phyloP scores from a whole-genome alignment of 441 rosid species.

The Bocquillonia castaneifolia region DNA sequence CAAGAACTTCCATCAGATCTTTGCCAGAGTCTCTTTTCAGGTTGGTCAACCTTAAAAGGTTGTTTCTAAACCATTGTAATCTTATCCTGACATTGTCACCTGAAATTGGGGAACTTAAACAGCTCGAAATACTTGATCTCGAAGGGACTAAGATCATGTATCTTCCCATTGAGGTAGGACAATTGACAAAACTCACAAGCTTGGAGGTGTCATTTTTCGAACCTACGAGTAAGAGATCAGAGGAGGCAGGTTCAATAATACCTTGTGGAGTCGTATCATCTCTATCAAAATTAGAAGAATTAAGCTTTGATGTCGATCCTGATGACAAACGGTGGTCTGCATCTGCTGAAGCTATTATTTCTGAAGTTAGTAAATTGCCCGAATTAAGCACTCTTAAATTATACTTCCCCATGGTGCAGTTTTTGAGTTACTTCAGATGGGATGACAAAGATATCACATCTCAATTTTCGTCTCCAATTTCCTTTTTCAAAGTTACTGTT shows the following conservation, averaged over 20 bases:
- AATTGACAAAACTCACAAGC: slow-evolving; percentile 5
- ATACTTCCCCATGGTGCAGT: background rate
- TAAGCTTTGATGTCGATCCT: slow-evolving; percentile 15
- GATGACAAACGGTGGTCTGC: slow-evolving; percentile 16
- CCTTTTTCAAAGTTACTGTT: slow-evolving; percentile 23
- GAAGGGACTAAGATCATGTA: slow-evolving; percentile 18
- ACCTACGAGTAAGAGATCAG: background rate
- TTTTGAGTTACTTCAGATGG: background rate
- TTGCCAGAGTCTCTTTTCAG: slow-evolving; percentile 21
- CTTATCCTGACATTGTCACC: slow-evolving; percentile 19
- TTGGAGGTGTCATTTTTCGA: slow-evolving; percentile 22
- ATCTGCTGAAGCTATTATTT: slow-evolving; percentile 12
- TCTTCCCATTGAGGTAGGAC: slow-evolving; percentile 14
- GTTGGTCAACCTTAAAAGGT: slow-evolving; percentile 9
- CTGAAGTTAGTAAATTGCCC: slow-evolving; percentile 1
- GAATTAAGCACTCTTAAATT: slow-evolving; percentile 6
- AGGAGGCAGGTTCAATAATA: background rate
- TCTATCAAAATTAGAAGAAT: slow-evolving; percentile 2
- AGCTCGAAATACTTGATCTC: slow-evolving; percentile 31
- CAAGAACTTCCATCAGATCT: slow-evolving; percentile 14
- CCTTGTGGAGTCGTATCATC: background rate
- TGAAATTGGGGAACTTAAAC: slow-evolving; percentile 17
- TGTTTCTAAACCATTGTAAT: slow-evolving; percentile 21
- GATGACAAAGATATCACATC: background rate
- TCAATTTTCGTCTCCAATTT: too few species aligned